phyloP scores from a whole-genome alignment of 257 asterid species.

The Solanum pennellii region DNA sequence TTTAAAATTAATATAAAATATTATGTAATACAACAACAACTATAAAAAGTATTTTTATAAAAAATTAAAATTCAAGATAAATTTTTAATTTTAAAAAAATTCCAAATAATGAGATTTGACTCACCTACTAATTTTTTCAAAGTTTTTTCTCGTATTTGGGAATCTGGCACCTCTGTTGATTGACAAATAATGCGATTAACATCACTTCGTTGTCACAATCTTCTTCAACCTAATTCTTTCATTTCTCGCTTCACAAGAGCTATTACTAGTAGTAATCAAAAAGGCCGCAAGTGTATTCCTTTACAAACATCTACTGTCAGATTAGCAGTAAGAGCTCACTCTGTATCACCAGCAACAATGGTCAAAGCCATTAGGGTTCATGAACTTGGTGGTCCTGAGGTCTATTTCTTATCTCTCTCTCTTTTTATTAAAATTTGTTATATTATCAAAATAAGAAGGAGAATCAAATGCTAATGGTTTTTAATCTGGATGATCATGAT shows the following conservation, averaged over 20 bases:
- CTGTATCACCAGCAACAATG: conserved; percentile 27
- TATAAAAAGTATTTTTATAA: too few relatives aligned
- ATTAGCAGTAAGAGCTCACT: conserved; percentile 4
- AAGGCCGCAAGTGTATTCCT: background rate
- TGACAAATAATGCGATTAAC: background rate
- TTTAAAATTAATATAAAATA: too few relatives aligned
- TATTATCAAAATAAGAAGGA: too few relatives aligned
- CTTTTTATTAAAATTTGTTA: background rate
- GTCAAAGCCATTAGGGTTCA: conserved; percentile 72
- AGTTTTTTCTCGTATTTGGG: background rate
- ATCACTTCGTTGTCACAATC: background rate
- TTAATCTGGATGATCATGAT: background rate
- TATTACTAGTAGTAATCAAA: background rate
- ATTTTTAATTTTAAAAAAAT: too few relatives aligned
- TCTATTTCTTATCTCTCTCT: background rate
- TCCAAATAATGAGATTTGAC: too few relatives aligned
- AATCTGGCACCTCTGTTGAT: background rate
- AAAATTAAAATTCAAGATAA: too few relatives aligned
- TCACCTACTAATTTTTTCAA: too few relatives aligned
- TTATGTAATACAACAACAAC: too few relatives aligned
- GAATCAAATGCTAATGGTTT: background rate
- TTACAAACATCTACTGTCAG: background rate
- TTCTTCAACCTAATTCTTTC: background rate
- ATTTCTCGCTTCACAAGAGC: background rate
- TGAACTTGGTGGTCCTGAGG: conserved; percentile 72